Evolutionary conservation across 2,329 filamentous ascomycete species (phyloP), one percentile per base, ranked within the genome.

Genomic region (Aspergillus floridensis): DNA sequence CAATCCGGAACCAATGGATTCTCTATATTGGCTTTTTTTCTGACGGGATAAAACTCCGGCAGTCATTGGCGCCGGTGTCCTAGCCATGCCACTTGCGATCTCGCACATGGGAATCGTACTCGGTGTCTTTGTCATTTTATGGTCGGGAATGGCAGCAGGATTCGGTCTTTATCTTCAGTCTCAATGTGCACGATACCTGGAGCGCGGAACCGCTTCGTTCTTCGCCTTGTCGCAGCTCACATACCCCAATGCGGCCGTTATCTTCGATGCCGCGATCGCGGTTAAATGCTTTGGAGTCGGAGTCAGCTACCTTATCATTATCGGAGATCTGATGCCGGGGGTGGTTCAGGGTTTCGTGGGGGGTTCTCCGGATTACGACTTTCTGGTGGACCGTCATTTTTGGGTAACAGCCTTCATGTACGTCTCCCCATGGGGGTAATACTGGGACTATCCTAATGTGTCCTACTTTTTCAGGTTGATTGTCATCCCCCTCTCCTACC

Each of bases 211-310:
- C 5, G 86, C 93, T 0, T 96, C 92, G 38, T 99, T 99, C 79
- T 97, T 97, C 72, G 92, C 93, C n/a, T 81, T 99, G 16, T 96
- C 92, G 14, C 93, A 99, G 75, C 86, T 99, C 63, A 98, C 95
- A 5, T 99, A 98, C 70, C 95, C 95, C 1, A 96, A 96, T 74
- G 92, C 93, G 2, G 91, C 95, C 8, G 92, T 99, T 50, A 83
- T 98, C 49, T 99, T 99, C 74, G 95, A 99, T 77, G 88, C 89
- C 6, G 95, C 95, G 5, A 99, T 99, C 72, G 92, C 93, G 12
- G 87, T 99, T 72, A 99, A 99, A 75, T 99, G 95, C 77, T 99
- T 99, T 73, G 95, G 95, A 41, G 95, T 99, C 10, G 95, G 91
- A 22, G 91, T 98, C 60, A 97, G 92, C 68, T 99, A 99, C 78